phyloP scores from a whole-genome alignment of 116 monocot genomes.

The Papilionanthe hybrid region DNA sequence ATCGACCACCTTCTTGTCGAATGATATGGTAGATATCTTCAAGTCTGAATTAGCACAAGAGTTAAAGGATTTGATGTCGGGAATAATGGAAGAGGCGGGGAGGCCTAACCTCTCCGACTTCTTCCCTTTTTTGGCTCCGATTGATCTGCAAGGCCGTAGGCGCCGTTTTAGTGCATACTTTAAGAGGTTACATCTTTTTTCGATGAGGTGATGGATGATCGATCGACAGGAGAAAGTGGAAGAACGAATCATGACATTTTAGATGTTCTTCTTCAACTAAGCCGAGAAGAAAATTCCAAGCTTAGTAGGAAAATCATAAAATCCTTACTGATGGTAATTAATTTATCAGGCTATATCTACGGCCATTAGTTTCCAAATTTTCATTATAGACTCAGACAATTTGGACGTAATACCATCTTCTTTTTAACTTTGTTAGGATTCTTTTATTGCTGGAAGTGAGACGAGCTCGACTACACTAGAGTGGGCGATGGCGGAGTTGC shows the following conservation, averaged over 20 bases:
- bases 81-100: conserved; percentile 20
- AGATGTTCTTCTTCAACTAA: conserved; percentile 12
- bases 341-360: not conserved
- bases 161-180: not conserved
- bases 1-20: too few relatives aligned
- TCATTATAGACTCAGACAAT: too few relatives aligned
- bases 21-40: not conserved
- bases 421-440: conserved; percentile 15
- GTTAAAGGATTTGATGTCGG: not conserved
- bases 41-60: too few relatives aligned
- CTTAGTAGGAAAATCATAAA: conserved; percentile 8
- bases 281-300: not conserved
- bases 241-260: conserved; percentile 16
- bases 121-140: conserved; percentile 27
- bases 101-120: conserved; percentile 35
- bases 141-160: conserved; percentile 32
- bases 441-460: conserved; percentile 23
- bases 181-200: too few relatives aligned
- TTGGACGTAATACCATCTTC: too few relatives aligned
- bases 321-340: conserved; percentile 15
- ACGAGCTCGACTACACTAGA: conserved; percentile 26
- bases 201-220: conserved; percentile 4
- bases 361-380: too few relatives aligned
- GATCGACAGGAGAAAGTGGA: not conserved
- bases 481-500: conserved; percentile 46